These are phyloP conservation scores for Cordyceps javanica DNA, from an alignment of 2,329 filamentous ascomycete genomes.

Conservation along the genomic window DNA sequence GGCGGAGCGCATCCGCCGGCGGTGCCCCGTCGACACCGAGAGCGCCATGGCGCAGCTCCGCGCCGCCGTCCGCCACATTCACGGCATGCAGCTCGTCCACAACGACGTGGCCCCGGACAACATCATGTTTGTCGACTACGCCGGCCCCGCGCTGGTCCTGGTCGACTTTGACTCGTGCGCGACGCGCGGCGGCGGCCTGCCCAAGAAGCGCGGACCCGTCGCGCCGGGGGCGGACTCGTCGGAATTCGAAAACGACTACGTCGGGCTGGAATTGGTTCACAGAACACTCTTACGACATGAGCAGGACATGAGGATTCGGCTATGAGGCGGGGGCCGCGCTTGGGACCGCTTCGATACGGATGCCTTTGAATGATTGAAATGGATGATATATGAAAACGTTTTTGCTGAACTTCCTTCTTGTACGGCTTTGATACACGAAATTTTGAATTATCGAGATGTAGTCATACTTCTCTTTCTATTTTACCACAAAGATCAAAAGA, in stretches of 20 bases:
- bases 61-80: not conserved
- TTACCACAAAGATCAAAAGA: too few species aligned
- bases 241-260: not conserved
- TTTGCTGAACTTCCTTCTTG: too few species aligned
- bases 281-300: not conserved
- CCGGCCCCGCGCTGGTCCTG: not conserved
- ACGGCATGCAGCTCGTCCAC: not conserved
- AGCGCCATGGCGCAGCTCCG: not conserved
- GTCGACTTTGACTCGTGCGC: slow-evolving; percentile 7
- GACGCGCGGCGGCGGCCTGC: not conserved
- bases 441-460: too few species aligned
- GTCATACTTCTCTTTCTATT: too few species aligned
- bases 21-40: not conserved
- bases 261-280: not conserved
- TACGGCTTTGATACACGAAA: too few species aligned
- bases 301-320: not conserved
- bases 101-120: not conserved
- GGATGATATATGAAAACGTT: too few species aligned
- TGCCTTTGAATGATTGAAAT: not conserved
- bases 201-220: not conserved
- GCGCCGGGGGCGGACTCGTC: not conserved
- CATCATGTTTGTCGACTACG: not conserved
- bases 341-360: too few species aligned
- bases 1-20: not conserved
- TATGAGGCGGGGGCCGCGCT: not conserved